Base-by-base conservation (phyloP, 768 basidiomycete species). In the Mycena leptocephala region DNA sequence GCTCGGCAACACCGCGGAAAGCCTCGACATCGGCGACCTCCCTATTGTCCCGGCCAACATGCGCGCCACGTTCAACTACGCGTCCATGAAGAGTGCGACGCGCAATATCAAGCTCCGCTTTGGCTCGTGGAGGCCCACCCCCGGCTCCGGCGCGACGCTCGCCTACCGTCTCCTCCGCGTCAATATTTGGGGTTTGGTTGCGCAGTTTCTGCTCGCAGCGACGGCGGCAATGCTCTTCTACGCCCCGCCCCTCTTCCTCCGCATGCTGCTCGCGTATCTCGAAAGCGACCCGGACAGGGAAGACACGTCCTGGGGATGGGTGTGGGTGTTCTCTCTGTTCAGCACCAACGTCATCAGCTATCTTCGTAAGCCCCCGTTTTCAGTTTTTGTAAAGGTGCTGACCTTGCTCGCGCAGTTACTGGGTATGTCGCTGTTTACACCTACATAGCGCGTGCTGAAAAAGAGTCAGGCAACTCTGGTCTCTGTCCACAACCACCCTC, bases 21-120 rank as follows among this genome's bases (percentile, higher is more conserved):
- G 91, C 72, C 89, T 98, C 58, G 95, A 98, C 78, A 95, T 96
- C 26, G 96, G 93, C 74, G 96, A 98, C 82, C 87, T 98, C 35
- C 97, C 97, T 7, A 92, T 97, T 68, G 90, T 97, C 11, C 91
- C 95, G 0, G 91, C 88, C 0, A 83, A 90, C 79, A 93, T 96
- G 92, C 95, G 97, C 35, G 88, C 90, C 0, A 88, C 92, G 6
- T 83, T 84, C 79, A 90, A 95, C 70, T 96, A 92, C 78, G 77
- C 90, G n/a, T 80, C 79, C 28, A 96, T 96, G 94, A 92, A 90
- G 72, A 83, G 80, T 7, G 89, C 90, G 1, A 86, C 93, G 82
- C 89, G 87, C 26, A 85, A 85, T 4, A 82, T 92, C 74, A 88
- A 87, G 64, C 86, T 93, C 39, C 85, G 85, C 28, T 83, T 94